Evolutionary conservation across 352 stramenopile genomes (phyloP), one percentile per base, ranked within the genome.

Genomic region (Globisporangium takayamanum): DNA sequence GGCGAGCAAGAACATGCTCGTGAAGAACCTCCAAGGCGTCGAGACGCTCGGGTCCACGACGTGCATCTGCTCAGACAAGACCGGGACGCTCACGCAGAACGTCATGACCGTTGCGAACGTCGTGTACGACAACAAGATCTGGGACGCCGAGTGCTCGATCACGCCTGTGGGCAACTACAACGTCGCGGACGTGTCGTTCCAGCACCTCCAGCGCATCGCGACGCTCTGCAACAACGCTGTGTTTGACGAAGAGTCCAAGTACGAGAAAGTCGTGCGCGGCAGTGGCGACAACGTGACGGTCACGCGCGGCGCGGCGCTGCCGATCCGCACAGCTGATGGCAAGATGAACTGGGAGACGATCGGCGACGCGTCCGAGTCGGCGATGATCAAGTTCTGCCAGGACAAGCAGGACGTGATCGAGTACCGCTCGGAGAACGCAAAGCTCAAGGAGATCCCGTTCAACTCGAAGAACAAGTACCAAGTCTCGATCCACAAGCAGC

Each of bases 31-130:
- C 30, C 83, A 97, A 62, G 84, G 82, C 51, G 87, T 98, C 15
- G 90, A 98, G 71, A 98, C 90, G 11, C 70, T 98, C 7, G 92
- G 92, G 8, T 96, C 85, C 5, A 97, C 88, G 3, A 95, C 78
- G 22, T 94, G 80, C 62, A 98, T 98, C 64, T 97, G 87, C 73
- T 95, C 87, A n/a, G 95, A 98, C 67, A 98, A 98, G 75, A 98
- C 92, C 1, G 92, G 92, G 18, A 98, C 94, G 52, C 73, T 98
- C 16, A 98, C 94, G 20, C 75, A 93, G 50, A 98, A 98, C 64
- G 80, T 96, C 61, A 98, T 98, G 94, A 98, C 92, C 14, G 89
- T 98, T 18, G 87, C 89, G 0, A 76, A 95, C 33, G 42, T 83
- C 48, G 89, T 82, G 33, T 91, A 89, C 67, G 72, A 75, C 53